These are phyloP conservation scores for Blastobotrys peoriensis DNA, from an alignment of 805 yeast species.

Conservation along the genomic window DNA sequence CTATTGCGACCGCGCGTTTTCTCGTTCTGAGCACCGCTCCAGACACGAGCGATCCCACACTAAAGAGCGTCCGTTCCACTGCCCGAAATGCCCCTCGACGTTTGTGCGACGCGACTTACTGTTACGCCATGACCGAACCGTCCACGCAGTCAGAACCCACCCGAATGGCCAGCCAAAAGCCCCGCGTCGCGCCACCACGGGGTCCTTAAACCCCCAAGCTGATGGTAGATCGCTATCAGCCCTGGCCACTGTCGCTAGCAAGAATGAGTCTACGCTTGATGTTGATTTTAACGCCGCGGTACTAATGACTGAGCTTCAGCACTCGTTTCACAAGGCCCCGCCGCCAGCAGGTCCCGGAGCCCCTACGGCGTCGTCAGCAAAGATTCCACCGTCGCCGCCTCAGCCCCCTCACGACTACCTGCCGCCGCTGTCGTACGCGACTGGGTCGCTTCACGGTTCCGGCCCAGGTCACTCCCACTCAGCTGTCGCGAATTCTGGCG, in stretches of 20 bases:
- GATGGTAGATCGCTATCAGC: slow-evolving; percentile 1
- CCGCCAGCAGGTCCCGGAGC: slow-evolving; percentile 1
- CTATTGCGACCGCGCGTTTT: slow-evolving; percentile 72
- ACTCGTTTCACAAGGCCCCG: slow-evolving; percentile 11
- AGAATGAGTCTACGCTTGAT: slow-evolving; percentile 7
- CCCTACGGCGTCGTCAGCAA: background rate
- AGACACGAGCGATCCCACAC: slow-evolving; percentile 79
- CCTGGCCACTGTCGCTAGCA: slow-evolving; percentile 2
- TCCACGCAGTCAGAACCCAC: slow-evolving; percentile 39
- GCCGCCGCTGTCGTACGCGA: slow-evolving; percentile 5
- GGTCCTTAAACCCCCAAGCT: background rate
- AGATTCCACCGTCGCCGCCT: slow-evolving; percentile 2
- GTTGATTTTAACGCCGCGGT: slow-evolving; percentile 21
- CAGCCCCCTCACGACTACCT: slow-evolving; percentile 1
- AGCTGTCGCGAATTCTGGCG: background rate
- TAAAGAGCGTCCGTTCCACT: slow-evolving; percentile 72
- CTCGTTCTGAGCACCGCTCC: slow-evolving; percentile 72
- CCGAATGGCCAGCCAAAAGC: slow-evolving; percentile 2
- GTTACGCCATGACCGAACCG: slow-evolving; percentile 74
- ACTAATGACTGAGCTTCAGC: slow-evolving; percentile 22
- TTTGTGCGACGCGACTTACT: slow-evolving; percentile 74
- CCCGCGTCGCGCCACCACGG: background rate
- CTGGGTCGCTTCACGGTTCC: background rate
- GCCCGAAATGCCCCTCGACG: slow-evolving; percentile 60
- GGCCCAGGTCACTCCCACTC: background rate